These are phyloP conservation scores for Sugiyamaella marilandica DNA, from an alignment of 805 yeast genomes.

Conservation along the genomic window DNA sequence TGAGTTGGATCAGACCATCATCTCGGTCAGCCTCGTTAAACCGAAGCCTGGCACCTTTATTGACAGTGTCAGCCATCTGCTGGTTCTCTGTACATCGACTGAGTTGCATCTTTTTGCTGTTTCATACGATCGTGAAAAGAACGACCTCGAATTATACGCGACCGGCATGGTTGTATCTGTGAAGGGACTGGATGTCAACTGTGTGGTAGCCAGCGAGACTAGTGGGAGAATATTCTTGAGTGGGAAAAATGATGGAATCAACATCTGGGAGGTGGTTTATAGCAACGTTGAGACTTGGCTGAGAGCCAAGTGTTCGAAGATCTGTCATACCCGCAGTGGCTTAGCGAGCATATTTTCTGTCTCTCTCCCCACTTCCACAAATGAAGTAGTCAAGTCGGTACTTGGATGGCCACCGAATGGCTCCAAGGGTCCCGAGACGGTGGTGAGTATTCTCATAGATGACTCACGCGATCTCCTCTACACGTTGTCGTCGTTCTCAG, in stretches of 20 bases:
- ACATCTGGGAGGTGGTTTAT: constrained; percentile 85
- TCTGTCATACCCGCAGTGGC: constrained; percentile 63
- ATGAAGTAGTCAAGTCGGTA: neutral
- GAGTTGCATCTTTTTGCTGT: constrained; percentile 75
- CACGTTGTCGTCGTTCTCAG: constrained; percentile 74
- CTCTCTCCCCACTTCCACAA: neutral
- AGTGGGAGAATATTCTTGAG: constrained; percentile 81
- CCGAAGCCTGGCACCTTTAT: constrained; percentile 82
- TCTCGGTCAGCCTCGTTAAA: constrained; percentile 68
- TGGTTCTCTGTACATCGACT: constrained; percentile 74
- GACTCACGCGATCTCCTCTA: constrained; percentile 72
- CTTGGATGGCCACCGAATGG: neutral
- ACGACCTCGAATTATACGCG: constrained; percentile 64
- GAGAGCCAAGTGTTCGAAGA: constrained; percentile 73
- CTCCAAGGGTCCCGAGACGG: constrained; percentile 45
- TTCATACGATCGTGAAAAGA: constrained; percentile 39
- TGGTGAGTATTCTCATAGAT: constrained; percentile 67
- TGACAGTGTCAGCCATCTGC: constrained; percentile 63
- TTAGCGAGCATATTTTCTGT: constrained; percentile 18
- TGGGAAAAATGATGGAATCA: constrained; percentile 68
- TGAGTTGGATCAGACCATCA: constrained; percentile 71
- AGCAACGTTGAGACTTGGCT: constrained; percentile 83
- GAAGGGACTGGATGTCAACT: constrained; percentile 69
- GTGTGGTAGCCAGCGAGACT: constrained; percentile 51
- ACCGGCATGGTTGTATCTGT: constrained; percentile 77